Evolutionary conservation across 306 rosid genomes (phyloP).

Genomic region (Quillaja saponaria): DNA sequence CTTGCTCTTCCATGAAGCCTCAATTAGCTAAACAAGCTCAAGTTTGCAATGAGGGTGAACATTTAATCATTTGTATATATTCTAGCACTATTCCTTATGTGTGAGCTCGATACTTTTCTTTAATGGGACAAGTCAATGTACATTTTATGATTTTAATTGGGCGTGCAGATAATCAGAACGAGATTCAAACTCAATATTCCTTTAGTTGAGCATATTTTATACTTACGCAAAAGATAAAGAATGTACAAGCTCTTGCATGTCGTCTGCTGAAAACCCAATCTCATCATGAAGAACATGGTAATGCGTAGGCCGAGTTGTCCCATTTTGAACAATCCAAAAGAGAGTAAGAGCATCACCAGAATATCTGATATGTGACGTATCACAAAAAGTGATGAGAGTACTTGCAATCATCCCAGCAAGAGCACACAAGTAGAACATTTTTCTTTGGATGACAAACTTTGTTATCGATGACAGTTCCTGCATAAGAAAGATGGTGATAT

Average conservation of each 20-base stretch:
- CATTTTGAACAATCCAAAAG: conserved; percentile 1
- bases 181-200: too few relatives aligned
- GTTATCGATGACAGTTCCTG: conserved; percentile 45
- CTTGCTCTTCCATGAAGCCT: too few relatives aligned
- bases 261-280: conserved; percentile 40
- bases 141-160: too few relatives aligned
- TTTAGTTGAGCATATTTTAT: too few relatives aligned
- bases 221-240: conserved; percentile 43
- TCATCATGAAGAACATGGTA: conserved; percentile 43
- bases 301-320: conserved; percentile 47
- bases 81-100: too few relatives aligned
- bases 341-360: neutral
- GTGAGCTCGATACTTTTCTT: neutral
- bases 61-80: too few relatives aligned
- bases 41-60: too few relatives aligned
- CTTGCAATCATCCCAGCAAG: conserved; percentile 45
- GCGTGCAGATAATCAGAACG: too few relatives aligned
- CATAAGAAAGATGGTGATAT: conserved; percentile 4
- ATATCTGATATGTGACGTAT: neutral
- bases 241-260: conserved; percentile 43
- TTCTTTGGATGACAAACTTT: conserved; percentile 32
- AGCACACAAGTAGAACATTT: conserved; percentile 49
- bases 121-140: neutral
- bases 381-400: neutral
- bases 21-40: too few relatives aligned